Evolutionary conservation across 2,329 filamentous ascomycete species (phyloP), one percentile per base, ranked within the genome.

Genomic region (Trichoderma pleuroti): DNA sequence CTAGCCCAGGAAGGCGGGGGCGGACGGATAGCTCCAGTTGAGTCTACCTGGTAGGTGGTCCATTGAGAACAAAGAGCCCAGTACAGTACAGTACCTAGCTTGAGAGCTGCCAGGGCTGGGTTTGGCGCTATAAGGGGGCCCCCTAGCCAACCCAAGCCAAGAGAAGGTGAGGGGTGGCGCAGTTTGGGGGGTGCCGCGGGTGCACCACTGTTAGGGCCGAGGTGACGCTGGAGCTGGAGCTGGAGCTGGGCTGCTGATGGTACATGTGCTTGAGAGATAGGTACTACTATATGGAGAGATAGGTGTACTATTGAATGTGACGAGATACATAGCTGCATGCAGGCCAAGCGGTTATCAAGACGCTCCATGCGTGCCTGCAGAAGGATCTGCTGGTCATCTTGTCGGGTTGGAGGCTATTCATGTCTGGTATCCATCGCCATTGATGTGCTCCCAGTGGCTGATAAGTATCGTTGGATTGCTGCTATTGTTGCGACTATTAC

Each of bases 121-220:
- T 36, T 56, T 28, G 63, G 52, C 64, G 52, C 64, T 67, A 57
- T 67, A 57, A 66, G 52, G 64, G 34, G 49, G 34, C 24, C 52
- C 52, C 34, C 56, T 59, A 32, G 56, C 56, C 56, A 59, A 59
- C 28, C 28, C 56, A 59, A 59, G 56, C 28, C 56, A 21, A 46
- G 42, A 46, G 42, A 49, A 21, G 18, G 42, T 21, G 46, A 28
- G 42, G 14, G 61, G 42, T 30, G 39, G 42, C 42, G 62, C 30
- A 36, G 62, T 26, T 42, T 42, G 7, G 21, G 32, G 21, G 46
- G 46, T 52, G 46, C n/a, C 46, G 24, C 24, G 46, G 46, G 21
- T 49, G 46, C 21, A 24, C 32, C 57, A 21, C 30, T 60, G 26
- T 57, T 34, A 12, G 56, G 56, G 56, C 56, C 56, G 26, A 30